phyloP scores from a whole-genome alignment of 148 eudicot genomes.

The Fallopia convolvulus region DNA sequence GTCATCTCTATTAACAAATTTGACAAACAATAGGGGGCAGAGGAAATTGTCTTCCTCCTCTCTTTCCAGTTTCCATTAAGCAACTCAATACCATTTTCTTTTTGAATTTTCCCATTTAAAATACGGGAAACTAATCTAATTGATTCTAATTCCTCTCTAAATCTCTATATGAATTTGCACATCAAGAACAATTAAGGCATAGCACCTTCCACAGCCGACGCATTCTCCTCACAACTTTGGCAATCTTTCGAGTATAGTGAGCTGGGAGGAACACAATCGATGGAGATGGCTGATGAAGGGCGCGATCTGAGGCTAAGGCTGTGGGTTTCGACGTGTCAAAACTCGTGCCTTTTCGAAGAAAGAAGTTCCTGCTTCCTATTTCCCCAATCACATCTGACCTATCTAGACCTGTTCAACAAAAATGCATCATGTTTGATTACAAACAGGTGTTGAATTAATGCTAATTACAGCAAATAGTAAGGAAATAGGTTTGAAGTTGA shows the following conservation, averaged over 20 bases:
- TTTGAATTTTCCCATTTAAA: neutral
- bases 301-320: neutral
- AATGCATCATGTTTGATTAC: neutral
- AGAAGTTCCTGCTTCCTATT: conserved; percentile 72
- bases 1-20: neutral
- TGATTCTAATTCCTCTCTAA: neutral
- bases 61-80: neutral
- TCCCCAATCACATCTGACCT: conserved; percentile 67
- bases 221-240: conserved; percentile 37
- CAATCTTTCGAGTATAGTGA: conserved; percentile 23
- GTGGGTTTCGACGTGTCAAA: neutral
- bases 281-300: conserved; percentile 10
- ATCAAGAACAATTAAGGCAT: conserved; percentile 39
- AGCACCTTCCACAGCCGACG: conserved; percentile 49
- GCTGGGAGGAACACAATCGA: conserved; percentile 20
- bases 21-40: neutral
- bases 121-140: neutral
- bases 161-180: neutral
- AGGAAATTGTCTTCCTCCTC: neutral
- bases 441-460: neutral
- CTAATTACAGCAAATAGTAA: neutral
- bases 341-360: conserved; percentile 44
- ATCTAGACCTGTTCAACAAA: conserved; percentile 40
- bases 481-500: too few species aligned
- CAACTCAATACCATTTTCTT: neutral